Evolutionary conservation across 2,329 filamentous ascomycete species (phyloP).

Genomic region (Bipolaris bicolor): DNA sequence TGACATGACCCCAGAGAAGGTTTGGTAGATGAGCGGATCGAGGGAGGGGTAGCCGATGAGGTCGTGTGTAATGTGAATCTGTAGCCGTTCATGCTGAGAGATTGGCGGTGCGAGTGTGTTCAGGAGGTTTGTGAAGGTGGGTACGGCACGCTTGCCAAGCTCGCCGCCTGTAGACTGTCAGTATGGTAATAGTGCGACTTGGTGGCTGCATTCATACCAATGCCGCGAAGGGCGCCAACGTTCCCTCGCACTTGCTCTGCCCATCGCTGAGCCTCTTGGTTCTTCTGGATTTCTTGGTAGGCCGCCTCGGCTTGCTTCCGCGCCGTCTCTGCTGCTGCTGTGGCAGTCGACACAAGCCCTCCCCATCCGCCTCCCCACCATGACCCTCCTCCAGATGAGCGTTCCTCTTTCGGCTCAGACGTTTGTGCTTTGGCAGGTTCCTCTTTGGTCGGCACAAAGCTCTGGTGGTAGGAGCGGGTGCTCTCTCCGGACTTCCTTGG

Average conservation of each 20-base stretch:
- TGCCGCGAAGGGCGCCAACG: conserved; percentile 74
- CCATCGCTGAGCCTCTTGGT: conserved; percentile 96
- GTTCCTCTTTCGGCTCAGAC: conserved; percentile 60
- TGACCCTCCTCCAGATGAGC: conserved; percentile 48
- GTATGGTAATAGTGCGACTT: conserved; percentile 3
- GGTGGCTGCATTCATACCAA: conserved; percentile 62
- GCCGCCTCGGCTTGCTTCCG: conserved; percentile 92
- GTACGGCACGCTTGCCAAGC: conserved; percentile 71
- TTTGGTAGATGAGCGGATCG: conserved; percentile 87
- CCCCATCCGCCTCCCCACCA: conserved; percentile 77
- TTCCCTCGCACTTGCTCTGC: conserved; percentile 92
- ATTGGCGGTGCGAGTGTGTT: conserved; percentile 96
- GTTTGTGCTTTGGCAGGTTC: conserved; percentile 47
- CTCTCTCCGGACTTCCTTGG: conserved; percentile 80
- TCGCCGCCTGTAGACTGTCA: conserved; percentile 72
- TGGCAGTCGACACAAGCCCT: conserved; percentile 80
- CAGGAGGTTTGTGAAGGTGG: conserved; percentile 92
- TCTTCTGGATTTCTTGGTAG: conserved; percentile 93
- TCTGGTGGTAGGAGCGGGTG: conserved; percentile 71
- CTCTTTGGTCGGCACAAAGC: conserved; percentile 68
- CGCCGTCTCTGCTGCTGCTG: conserved; percentile 77
- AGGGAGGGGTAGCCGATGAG: conserved; percentile 92
- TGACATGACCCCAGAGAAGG: conserved; percentile 96
- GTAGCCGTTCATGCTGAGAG: conserved; percentile 92
- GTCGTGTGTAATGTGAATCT: conserved; percentile 97